These are phyloP conservation scores for carrot (Daucus carota) DNA, from an alignment of 129 eudicot species.

Conservation along the genomic window DH1_v3.0 NC_030382.2:55652501-55653000, in stretches of 20 bases:
- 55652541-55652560: constrained; percentile 36
- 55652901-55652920: neutral
- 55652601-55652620: constrained; percentile 23
- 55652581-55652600: constrained; percentile 39
- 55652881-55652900: constrained; percentile 37
- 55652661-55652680: constrained; percentile 15
- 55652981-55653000: neutral
- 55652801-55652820: constrained; percentile 5
- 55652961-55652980: neutral
- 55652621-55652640: constrained; percentile 17
- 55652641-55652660: constrained; percentile 7
- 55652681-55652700: constrained; percentile 1
- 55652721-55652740: constrained; percentile 17
- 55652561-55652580: constrained; percentile 48
- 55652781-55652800: constrained; percentile 13
- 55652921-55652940: constrained; percentile 23
- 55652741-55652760: constrained; percentile 47
- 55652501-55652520: constrained; percentile 22
- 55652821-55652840: constrained; percentile 6
- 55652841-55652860: neutral
- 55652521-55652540: constrained; percentile 23
- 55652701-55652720: neutral
- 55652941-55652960: neutral
- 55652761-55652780: constrained; percentile 23
- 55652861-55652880: constrained; percentile 25